Percentiles rank a stretch among this genome's conserved stretches.
Conservation (phyloP, 1,139 yeast species). For the Kodamaea sp. region DNA sequence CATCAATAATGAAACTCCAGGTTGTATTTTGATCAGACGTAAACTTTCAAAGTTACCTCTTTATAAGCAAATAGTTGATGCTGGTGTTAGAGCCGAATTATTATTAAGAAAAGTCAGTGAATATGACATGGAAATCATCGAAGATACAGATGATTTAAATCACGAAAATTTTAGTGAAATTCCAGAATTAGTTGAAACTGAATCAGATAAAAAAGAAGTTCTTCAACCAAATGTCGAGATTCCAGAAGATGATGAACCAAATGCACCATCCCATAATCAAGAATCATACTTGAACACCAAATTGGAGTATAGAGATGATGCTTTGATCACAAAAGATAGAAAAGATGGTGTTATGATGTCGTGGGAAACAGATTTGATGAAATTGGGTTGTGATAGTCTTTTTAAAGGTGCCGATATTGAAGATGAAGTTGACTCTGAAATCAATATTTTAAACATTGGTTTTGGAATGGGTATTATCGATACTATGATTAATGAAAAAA, state of each 20-base stretch:
- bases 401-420: conserved; percentile 36
- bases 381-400: conserved; percentile 68
- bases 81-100: conserved; percentile 89
- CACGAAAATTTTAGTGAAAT: conserved; percentile 16
- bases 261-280: conserved; percentile 65
- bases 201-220: conserved; percentile 15
- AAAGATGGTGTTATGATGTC: conserved; percentile 97
- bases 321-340: conserved; percentile 66
- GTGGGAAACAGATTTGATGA: conserved; percentile 88
- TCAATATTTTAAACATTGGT: conserved; percentile 74
- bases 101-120: conserved; percentile 70
- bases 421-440: conserved; percentile 36
- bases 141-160: conserved; percentile 26
- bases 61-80: conserved; percentile 59
- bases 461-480: conserved; percentile 98
- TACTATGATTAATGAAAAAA: conserved; percentile 56
- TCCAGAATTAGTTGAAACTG: conserved; percentile 12
- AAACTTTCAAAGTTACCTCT: conserved; percentile 45
- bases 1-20: conserved; percentile 67
- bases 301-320: conserved; percentile 66
- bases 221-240: background rate
- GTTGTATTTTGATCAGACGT: conserved; percentile 59
- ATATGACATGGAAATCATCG: conserved; percentile 42
- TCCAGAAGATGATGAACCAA: conserved; percentile 12
- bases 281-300: conserved; percentile 61